A percentile compares a stretch with the other conserved stretches of the same genome.
phyloP scores from a whole-genome alignment of 2,329 filamentous ascomycete genomes.

The Lecanosticta acicola region DNA sequence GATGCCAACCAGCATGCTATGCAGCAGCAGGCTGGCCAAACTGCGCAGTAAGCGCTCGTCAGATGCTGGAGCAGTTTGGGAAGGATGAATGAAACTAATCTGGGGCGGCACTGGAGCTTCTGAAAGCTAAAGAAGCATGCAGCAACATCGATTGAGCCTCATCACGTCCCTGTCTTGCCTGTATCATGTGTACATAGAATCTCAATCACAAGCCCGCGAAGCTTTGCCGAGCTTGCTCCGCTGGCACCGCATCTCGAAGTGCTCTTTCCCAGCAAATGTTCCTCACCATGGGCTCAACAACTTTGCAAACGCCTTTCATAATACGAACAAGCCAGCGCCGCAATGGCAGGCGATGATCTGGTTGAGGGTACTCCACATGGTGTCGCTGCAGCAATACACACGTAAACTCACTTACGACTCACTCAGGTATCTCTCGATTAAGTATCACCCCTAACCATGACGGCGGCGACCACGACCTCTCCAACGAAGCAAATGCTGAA shows the following conservation, averaged over 20 bases:
- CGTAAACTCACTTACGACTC: not conserved
- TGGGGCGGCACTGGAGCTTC: not conserved
- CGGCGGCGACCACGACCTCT: conserved; percentile 3
- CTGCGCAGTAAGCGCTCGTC: conserved; percentile 33
- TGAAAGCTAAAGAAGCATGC: conserved; percentile 1
- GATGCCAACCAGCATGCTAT: conserved; percentile 49
- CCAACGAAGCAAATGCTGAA: conserved; percentile 5
- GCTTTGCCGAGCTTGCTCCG: conserved; percentile 9
- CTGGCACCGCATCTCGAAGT: not conserved
- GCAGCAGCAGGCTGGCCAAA: conserved; percentile 37
- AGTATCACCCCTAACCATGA: not conserved
- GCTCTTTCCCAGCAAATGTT: not conserved
- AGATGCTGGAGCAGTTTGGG: conserved; percentile 11
- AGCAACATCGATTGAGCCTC: conserved; percentile 4
- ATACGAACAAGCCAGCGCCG: conserved; percentile 1
- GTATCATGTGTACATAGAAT: conserved; percentile 27
- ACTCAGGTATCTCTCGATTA: conserved; percentile 5
- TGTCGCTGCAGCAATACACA: not conserved
- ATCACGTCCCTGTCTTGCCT: conserved; percentile 7
- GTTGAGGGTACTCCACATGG: conserved; percentile 12
- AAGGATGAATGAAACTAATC: conserved; percentile 4
- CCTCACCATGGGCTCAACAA: conserved; percentile 1
- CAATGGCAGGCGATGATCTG: conserved; percentile 19
- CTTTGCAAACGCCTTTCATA: conserved; percentile 1
- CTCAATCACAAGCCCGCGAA: conserved; percentile 12